These are phyloP conservation scores for Crepidotus variabilis DNA, from an alignment of 768 basidiomycete genomes.

Conservation along the genomic window DNA sequence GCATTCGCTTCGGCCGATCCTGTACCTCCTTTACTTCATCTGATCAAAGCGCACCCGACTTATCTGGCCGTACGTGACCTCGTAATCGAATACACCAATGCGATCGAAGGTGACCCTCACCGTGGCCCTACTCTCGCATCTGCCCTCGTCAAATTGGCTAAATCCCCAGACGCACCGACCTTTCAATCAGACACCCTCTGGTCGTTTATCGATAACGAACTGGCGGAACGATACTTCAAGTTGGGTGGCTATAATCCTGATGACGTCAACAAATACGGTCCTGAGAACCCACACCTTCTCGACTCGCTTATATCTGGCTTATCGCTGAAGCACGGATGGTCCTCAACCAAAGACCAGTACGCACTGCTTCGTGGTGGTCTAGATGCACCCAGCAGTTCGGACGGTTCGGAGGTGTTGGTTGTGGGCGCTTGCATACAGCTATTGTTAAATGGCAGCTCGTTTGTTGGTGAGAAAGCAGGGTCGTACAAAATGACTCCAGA, in stretches of 20 bases:
- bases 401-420: slow-evolving; percentile 6
- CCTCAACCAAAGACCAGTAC: not conserved
- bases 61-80: slow-evolving; percentile 7
- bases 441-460: slow-evolving; percentile 3
- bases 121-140: slow-evolving; percentile 9
- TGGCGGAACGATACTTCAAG: slow-evolving; percentile 6
- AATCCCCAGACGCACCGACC: slow-evolving; percentile 6
- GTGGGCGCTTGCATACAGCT: slow-evolving; percentile 14
- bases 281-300: slow-evolving; percentile 8
- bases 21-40: slow-evolving; percentile 6
- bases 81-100: slow-evolving; percentile 6
- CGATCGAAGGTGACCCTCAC: slow-evolving; percentile 6
- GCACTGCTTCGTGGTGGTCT: slow-evolving; percentile 6
- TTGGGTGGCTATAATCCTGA: not conserved
- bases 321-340: slow-evolving; percentile 9
- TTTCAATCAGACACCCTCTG: slow-evolving; percentile 3
- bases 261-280: not conserved
- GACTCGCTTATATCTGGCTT: slow-evolving; percentile 12
- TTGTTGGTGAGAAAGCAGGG: slow-evolving; percentile 1
- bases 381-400: not conserved
- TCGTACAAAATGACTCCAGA: slow-evolving; percentile 6
- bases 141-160: slow-evolving; percentile 1
- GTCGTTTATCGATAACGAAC: not conserved
- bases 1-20: slow-evolving; percentile 10
- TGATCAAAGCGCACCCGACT: slow-evolving; percentile 11